A percentile compares a stretch with the other conserved stretches of the same genome.
phyloP scores from a whole-genome alignment of 176 grass and related monocot species.

The Musa itinerans region DNA sequence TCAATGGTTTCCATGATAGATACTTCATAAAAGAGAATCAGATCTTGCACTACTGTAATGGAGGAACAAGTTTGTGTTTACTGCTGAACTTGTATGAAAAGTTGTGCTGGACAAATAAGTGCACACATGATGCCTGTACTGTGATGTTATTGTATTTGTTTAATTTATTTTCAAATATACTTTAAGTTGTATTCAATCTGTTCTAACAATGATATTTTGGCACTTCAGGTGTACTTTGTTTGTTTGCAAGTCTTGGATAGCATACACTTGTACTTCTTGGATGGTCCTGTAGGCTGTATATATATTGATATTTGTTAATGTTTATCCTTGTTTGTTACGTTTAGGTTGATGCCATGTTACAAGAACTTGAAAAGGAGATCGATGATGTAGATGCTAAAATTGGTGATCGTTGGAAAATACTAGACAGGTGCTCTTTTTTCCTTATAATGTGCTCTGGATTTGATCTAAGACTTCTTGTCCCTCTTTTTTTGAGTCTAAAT shows the following conservation, averaged over 20 bases:
- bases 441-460: too few species aligned
- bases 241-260: too few species aligned
- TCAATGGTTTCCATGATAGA: background rate
- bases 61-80: background rate
- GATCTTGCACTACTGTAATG: background rate
- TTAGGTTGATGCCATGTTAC: conserved; percentile 94
- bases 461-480: too few species aligned
- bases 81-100: background rate
- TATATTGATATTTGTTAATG: background rate
- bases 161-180: background rate
- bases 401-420: conserved; percentile 82
- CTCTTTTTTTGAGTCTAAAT: too few species aligned
- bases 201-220: background rate
- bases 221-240: background rate
- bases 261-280: too few species aligned
- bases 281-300: background rate
- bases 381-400: conserved; percentile 95
- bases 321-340: background rate
- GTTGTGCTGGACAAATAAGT: background rate
- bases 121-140: background rate
- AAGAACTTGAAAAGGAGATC: conserved; percentile 89
- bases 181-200: background rate
- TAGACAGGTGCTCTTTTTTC: conserved; percentile 52
- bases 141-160: background rate
- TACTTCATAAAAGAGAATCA: background rate